Evolutionary conservation across 176 grass and related monocot species (phyloP), one percentile per base, ranked within the genome.

Genomic region (Carex cristatella): DNA sequence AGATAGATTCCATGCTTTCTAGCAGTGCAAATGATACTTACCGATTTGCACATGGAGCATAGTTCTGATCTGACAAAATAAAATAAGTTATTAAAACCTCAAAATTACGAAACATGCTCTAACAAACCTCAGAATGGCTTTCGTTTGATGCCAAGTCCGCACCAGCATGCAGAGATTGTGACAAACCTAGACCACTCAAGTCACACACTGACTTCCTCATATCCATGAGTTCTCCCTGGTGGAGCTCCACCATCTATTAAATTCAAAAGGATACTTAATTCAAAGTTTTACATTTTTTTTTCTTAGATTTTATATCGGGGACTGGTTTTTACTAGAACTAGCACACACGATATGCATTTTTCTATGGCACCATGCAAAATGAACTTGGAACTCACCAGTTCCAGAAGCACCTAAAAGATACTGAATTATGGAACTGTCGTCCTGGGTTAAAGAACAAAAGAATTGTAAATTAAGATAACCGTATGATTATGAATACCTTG

Each of bases 191-290:
- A 57, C 28, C 51, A 78, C 51, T 78, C 62, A 30, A 84, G 80
- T 83, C 84, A 55, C 61, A 48, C 40, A 82, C 68, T 51, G 76
- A 83, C 78, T 66, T 81, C 76, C 61, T 80, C 79, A 81, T 14
- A 65, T 75, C 62, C 58, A 55, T 51, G 64, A 83, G 14, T 68
- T 83, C 63, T 53, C 7, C 42, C 55, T 90, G 81, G 35, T 94
- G 89, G 69, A 87, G 82, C 83, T 97, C 88, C 56, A 59, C 85
- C 65, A 96, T 93, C 74, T 78, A 16, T 78, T 53, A 78, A 78
- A 78, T 35, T 16, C 7, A 78, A 54, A 31, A 55, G 4, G 46
- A 30, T 75, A 55, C 0, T 55, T 77, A 15, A 53, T 55, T 77
- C 28, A 57, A 33, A 78, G 27, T 78, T 44, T 16, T 55, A 30